Evolutionary conservation across 805 yeast species (phyloP).

Genomic region (Tetrapisispora pingtungensis): DNA sequence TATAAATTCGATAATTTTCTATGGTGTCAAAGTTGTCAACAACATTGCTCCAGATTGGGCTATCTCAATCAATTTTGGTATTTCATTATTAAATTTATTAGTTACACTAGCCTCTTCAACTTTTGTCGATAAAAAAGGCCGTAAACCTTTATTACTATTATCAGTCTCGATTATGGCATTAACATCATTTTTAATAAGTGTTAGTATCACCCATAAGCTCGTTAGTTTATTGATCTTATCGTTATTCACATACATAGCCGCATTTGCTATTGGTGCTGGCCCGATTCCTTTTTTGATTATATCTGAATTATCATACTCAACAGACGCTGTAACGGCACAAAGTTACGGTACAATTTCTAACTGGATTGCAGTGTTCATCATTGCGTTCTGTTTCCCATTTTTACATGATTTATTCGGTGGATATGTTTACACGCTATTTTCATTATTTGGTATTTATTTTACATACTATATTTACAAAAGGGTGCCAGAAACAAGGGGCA

Average conservation of each 20-base stretch:
- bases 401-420: conserved; percentile 62
- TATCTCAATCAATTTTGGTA: conserved; percentile 59
- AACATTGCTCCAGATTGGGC: conserved; percentile 63
- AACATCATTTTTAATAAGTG: conserved; percentile 51
- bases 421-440: conserved; percentile 64
- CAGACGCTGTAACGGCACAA: conserved; percentile 78
- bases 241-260: conserved; percentile 63
- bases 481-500: conserved; percentile 18
- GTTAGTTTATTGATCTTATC: conserved; percentile 48
- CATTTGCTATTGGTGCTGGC: conserved; percentile 88
- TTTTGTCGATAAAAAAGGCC: conserved; percentile 64
- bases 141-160: conserved; percentile 57
- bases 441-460: conserved; percentile 44
- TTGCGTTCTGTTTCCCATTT: conserved; percentile 75
- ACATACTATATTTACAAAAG: conserved; percentile 31
- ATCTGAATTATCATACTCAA: conserved; percentile 75
- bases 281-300: conserved; percentile 90
- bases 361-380: conserved; percentile 80
- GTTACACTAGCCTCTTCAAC: conserved; percentile 69
- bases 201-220: conserved; percentile 46
- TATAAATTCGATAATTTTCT: conserved; percentile 83
- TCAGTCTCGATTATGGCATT: conserved; percentile 64
- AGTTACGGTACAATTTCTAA: conserved; percentile 86
- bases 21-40: conserved; percentile 81
- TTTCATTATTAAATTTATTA: conserved; percentile 64